Evolutionary conservation across 352 stramenopile species (phyloP), one percentile per base, ranked within the genome.

Genomic region (Pythium guiyangense): DNA sequence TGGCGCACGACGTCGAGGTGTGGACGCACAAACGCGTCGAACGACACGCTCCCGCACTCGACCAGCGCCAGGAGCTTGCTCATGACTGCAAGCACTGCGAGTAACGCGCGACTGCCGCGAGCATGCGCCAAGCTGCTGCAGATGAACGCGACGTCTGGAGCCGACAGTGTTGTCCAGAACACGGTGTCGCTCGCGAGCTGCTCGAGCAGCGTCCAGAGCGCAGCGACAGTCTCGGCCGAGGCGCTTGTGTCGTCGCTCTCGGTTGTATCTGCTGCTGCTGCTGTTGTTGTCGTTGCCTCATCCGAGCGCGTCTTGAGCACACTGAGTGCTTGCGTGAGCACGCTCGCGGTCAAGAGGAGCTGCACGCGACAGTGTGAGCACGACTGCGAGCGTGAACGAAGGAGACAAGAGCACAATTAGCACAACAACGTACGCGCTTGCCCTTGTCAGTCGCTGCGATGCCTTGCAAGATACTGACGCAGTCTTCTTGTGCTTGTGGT

Each of bases 141-240:
- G 14, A 91, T 62, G 53, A 90, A 91, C 35, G 77, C 77, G 46
- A 90, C 82, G 58, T 88, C 72, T 44, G 84, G 74, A 37, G 54
- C 73, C 26, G 66, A 55, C 25, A 90, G 70, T 10, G 62, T 60
- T 2, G 31, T 34, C 83, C 83, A 93, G 55, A 89, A 73, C 14
- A 58, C 55, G 0, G 61, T 22, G 0, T 54, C 63, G 4, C 54
- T 69, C 9, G 79, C 70, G 27, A 90, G 53, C 8, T 52, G 49
- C 15, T 64, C 64, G 4, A 90, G 27, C 20, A 90, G 59, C n/a
- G 50, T 53, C 80, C 80, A 93, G 6, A 88, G 29, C 26, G 67
- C 60, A 27, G 71, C 62, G 17, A 79, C 22, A 6, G 66, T 52
- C 10, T 31, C 4, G 6, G 27, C 6, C 20, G 2, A 6, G 6